Evolutionary conservation across 768 basidiomycete species (phyloP).

Genomic region (Phylloporus arenicola): DNA sequence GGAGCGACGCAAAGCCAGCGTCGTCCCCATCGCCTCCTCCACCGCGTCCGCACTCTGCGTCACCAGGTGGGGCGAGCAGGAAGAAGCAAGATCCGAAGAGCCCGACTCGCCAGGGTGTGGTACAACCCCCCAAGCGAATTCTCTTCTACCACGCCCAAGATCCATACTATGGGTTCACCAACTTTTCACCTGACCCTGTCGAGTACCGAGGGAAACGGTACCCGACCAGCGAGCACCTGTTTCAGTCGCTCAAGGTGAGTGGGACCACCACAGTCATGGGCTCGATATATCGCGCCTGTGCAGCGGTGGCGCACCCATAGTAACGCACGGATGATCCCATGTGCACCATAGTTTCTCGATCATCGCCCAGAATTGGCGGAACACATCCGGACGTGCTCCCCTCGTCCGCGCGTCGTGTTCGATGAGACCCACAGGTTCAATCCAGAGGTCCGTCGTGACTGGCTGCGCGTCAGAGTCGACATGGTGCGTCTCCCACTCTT

Average conservation of each 20-base stretch:
- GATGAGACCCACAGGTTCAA: slow-evolving; percentile 34
- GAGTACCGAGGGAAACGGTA: slow-evolving; percentile 35
- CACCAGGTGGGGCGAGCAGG: slow-evolving; percentile 10
- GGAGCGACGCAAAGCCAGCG: slow-evolving; percentile 3
- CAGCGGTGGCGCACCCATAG: slow-evolving; percentile 1
- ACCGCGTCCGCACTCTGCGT: slow-evolving; percentile 21
- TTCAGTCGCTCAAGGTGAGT: slow-evolving; percentile 41
- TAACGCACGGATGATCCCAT: slow-evolving; percentile 18
- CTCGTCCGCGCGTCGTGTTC: slow-evolving; percentile 29
- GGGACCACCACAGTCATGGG: background rate
- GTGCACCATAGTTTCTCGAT: slow-evolving; percentile 27
- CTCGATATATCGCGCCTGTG: background rate
- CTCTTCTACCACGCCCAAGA: slow-evolving; percentile 30
- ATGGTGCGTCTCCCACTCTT: slow-evolving; percentile 20
- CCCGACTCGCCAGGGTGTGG: background rate
- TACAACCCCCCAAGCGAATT: slow-evolving; percentile 22
- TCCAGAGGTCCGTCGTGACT: slow-evolving; percentile 33
- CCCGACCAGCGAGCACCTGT: slow-evolving; percentile 45
- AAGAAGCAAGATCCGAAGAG: slow-evolving; percentile 6
- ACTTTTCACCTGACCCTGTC: slow-evolving; percentile 41
- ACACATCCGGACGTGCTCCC: slow-evolving; percentile 32
- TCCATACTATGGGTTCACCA: slow-evolving; percentile 38
- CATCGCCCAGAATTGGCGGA: slow-evolving; percentile 32
- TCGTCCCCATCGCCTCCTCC: slow-evolving; percentile 5
- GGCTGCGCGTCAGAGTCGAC: slow-evolving; percentile 30